Evolutionary conservation across 768 basidiomycete species (phyloP).

Genomic region (Cystofilobasidium capitatum): DNA sequence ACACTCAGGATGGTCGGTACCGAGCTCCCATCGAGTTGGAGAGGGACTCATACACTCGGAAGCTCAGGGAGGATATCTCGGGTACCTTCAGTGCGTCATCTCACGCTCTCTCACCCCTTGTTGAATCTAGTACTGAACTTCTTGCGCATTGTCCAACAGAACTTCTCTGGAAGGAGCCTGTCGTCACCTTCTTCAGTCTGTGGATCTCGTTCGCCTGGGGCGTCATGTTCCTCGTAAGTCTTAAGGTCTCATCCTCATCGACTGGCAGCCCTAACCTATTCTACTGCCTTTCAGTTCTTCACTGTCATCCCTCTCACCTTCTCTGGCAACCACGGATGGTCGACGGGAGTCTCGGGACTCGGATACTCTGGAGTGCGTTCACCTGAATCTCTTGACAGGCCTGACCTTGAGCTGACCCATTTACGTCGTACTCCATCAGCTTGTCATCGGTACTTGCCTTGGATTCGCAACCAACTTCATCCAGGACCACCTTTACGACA

Average conservation of each 20-base stretch:
- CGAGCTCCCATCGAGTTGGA: constrained; percentile 31
- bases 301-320: constrained; percentile 31
- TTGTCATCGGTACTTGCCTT: constrained; percentile 31
- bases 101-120: not conserved
- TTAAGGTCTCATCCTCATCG: not conserved
- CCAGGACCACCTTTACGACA: constrained; percentile 30
- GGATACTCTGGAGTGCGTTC: constrained; percentile 20
- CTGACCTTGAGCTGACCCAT: not conserved
- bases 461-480: constrained; percentile 29
- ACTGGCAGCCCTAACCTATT: not conserved
- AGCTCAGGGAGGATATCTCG: constrained; percentile 19
- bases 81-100: not conserved
- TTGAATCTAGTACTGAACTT: not conserved
- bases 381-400: not conserved
- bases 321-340: constrained; percentile 30
- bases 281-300: constrained; percentile 24
- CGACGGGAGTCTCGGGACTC: constrained; percentile 28
- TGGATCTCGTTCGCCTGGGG: constrained; percentile 29
- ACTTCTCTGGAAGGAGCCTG: constrained; percentile 28
- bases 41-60: constrained; percentile 28
- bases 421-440: not conserved
- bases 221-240: constrained; percentile 18
- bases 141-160: not conserved
- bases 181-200: not conserved
- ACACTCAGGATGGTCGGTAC: constrained; percentile 29